These are phyloP conservation scores for button mushroom (Agaricus bisporus) DNA, from an alignment of 768 basidiomycete genomes.

Conservation along the genomic window DNA sequence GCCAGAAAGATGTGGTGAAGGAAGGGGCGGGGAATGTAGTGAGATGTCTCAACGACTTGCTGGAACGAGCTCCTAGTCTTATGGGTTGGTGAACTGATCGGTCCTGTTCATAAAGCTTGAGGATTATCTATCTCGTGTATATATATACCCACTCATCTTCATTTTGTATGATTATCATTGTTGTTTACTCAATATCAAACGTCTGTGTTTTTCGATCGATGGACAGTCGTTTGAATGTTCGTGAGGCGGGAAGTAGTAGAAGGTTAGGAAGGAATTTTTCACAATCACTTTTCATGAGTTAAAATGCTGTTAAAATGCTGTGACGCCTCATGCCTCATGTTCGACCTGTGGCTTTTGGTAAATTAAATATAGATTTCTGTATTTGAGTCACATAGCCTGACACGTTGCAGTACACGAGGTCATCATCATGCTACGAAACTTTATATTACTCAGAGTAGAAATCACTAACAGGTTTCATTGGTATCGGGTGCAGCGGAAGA, in stretches of 20 bases:
- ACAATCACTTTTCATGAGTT: too few relatives aligned
- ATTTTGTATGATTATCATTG: constrained; percentile 10
- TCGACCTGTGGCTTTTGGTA: too few relatives aligned
- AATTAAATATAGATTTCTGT: too few relatives aligned
- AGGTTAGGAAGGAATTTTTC: not conserved
- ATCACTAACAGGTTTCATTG: too few relatives aligned
- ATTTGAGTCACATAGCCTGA: too few relatives aligned
- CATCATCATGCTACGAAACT: too few relatives aligned
- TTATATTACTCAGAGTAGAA: too few relatives aligned
- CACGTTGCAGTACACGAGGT: too few relatives aligned
- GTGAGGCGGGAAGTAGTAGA: not conserved
- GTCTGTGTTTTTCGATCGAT: not conserved
- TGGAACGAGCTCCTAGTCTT: constrained; percentile 32
- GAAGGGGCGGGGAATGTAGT: constrained; percentile 70
- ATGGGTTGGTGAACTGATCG: not conserved
- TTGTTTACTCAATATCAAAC: not conserved
- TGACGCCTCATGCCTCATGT: too few relatives aligned
- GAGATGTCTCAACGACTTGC: constrained; percentile 63
- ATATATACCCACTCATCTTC: constrained; percentile 12
- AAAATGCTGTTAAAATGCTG: too few relatives aligned
- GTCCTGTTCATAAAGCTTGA: not conserved
- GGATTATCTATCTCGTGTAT: constrained; percentile 10
- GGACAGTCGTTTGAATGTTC: not conserved
- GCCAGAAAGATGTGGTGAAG: constrained; percentile 60
- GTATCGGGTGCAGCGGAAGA: too few relatives aligned